Evolutionary conservation across 805 yeast species (phyloP), one percentile per base, ranked within the genome.

Genomic region (Saturnispora saitoi): DNA sequence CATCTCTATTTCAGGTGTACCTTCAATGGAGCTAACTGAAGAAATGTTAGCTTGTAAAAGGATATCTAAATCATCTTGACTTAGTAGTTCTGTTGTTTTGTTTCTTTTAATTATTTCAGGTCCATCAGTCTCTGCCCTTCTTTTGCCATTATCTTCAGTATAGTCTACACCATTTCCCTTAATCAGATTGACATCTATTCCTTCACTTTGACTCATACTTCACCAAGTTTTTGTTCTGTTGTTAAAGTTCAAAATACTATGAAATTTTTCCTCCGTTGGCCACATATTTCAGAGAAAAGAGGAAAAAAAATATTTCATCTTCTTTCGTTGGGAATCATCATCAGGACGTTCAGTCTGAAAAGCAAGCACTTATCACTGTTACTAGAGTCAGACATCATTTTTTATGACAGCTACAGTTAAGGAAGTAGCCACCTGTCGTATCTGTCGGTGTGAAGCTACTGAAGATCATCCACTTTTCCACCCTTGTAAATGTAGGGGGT

Each of bases 401-500:
- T 14, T 4, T 9, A 43, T 26, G 36, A n/a, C 32, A 20, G 20
- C 46, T 24, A 10, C 38, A 15, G 12, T 15, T 9, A 40, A 17
- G 15, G 67, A 64, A 32, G 83, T 75, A 51, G 73, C 71, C 30
- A 75, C 83, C 3, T 93, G 99, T 65, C 83, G 99, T 51, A 90
- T 93, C 42, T 93, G 99, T 62, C 83, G 96, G 46, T 91, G 95
- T 34, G 98, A 88, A 57, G 90, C 78, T n/a, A 78, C 93, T 0
- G 68, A 67, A 0, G 79, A 76, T 1, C 87, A 86, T 54, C 96
- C 96, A 3, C 70, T 93, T 42, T 83, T 77, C 54, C 90, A 86
- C 64, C 99, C 99, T 3, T 93, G 99, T 67, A 82, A 78, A 59
- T 93, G 99, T 67, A 74, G 88, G 47, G 99, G 99, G 1, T 84